Evolutionary conservation across 306 rosid species (phyloP), one percentile per base, ranked within the genome.

Genomic region (Styphnolobium japonicum): DNA sequence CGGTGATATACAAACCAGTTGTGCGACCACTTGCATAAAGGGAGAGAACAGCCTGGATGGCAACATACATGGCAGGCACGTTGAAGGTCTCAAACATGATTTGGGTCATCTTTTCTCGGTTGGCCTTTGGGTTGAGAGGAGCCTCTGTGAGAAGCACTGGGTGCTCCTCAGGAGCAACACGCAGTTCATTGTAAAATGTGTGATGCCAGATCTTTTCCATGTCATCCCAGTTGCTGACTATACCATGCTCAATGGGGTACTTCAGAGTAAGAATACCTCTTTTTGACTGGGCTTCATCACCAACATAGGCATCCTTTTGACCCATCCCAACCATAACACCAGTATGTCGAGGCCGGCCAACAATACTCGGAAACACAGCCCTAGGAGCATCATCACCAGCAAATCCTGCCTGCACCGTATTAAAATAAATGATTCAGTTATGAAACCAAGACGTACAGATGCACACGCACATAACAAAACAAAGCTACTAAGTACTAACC

Each of bases 271-370:
- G 96, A 67, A 91, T 91, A 91, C 96, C 96, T 85, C 96, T 89
- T 76, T 91, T 91, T 8, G 96, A 91, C 48, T 91, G 96, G 75
- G 96, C 96, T 72, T 91, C 96, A 66, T 91, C 96, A 57, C 96
- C 96, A 0, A 91, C 96, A 77, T 91, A 91, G 56, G 96, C 93
- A 80, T 91, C 96, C 83, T 91, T 91, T 83, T 91, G 93, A 12
- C 96, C 96, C 96, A 91, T 91, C 53, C 96, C 96, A 85, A 91
- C 96, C 96, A 91, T 91, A 49, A 91, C 96, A 87, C 96, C 96
- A 40, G 96, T 89, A 80, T 91, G 96, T 58, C 96, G 85, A 23
- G 96, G 96, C 51, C 96, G 85, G 29, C 96, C 96, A 53, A 91
- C 93, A 70, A 91, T 91, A 84, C 93, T 89, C 45, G 96, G 96